Conservation (phyloP, 306 rosid genomes). For the Erythrophleum fordii region DNA sequence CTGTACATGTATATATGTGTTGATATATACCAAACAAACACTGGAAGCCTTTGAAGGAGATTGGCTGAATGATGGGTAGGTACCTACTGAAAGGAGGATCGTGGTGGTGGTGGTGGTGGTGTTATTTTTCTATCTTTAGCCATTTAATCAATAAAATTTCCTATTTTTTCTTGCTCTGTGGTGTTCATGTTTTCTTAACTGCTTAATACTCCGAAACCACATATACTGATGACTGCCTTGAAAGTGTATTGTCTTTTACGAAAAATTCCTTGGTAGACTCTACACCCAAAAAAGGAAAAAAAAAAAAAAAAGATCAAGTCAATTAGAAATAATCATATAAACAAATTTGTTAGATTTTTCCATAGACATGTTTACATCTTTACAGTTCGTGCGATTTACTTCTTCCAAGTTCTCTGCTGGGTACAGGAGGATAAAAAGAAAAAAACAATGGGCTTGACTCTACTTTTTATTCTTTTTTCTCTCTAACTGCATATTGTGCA, state of each 20-base stretch:
- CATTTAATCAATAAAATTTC: constrained; percentile 57
- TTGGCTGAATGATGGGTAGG: constrained; percentile 57
- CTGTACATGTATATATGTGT: constrained; percentile 59
- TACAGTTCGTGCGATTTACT: background rate
- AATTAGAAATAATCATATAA: background rate
- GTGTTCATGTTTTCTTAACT: background rate
- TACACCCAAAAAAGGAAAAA: too few species aligned
- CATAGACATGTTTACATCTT: too few species aligned
- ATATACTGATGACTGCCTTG: background rate
- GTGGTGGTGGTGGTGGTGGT: constrained; percentile 30
- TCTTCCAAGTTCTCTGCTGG: background rate
- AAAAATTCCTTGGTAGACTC: too few species aligned
- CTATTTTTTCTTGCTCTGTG: constrained; percentile 9
- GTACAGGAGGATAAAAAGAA: background rate
- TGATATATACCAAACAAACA: constrained; percentile 49
- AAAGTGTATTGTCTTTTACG: background rate
- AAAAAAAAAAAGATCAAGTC: background rate
- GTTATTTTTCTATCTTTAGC: constrained; percentile 31
- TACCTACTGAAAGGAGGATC: constrained; percentile 53
- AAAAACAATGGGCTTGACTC: background rate
- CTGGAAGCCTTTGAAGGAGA: constrained; percentile 46
- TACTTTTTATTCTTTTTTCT: background rate
- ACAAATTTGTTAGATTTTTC: too few species aligned
- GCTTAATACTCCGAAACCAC: background rate
- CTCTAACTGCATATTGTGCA: background rate